Base-by-base conservation (phyloP, 345 rosid genomes). In the Euclidium syriacum region DNA sequence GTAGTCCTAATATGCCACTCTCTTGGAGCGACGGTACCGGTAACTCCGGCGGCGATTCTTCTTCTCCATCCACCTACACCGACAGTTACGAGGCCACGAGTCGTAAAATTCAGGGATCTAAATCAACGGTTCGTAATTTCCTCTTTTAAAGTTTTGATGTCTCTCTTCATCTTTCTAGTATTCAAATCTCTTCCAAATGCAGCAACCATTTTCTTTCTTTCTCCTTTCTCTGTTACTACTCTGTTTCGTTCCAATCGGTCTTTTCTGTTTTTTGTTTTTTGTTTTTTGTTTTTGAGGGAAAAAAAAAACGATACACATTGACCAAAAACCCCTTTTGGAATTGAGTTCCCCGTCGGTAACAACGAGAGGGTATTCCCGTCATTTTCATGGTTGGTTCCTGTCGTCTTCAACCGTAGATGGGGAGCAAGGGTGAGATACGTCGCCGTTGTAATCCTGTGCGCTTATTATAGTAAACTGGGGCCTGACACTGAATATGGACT, bases 1-100 rank as follows among this genome's bases (percentile, higher is more conserved):
- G 77, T 52, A 82, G 83, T 52, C 86, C 86, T 5, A 79, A 78
- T 19, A 82, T 83, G 3, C 81, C 86, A 10, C 81, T 82, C 18
- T 77, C 83, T 9, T 82, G 86, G 86, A 79, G 74, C 73, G 75
- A 82, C 5, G 43, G 43, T 49, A 11, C 33, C 34, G 34, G 19
- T 14, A n/a, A n/a, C n/a, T n/a, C n/a, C n/a, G n/a, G n/a, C n/a
- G n/a, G n/a, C n/a, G n/a, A n/a, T n/a, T n/a, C n/a, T n/a, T n/a
- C n/a, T n/a, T n/a, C n/a, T n/a, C n/a, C n/a, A n/a, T n/a, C n/a
- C n/a, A n/a, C n/a, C n/a, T n/a, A n/a, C n/a, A n/a, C n/a, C n/a
- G n/a, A n/a, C n/a, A 20, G 30, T 10, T 74, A 47, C 41, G 94
- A 83, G 48, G 84, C 77, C 46, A 70, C 83, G 55, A 80, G 82